Base-by-base conservation (phyloP, 2,329 filamentous ascomycete genomes). In the Davidsoniella eucalypti region DNA sequence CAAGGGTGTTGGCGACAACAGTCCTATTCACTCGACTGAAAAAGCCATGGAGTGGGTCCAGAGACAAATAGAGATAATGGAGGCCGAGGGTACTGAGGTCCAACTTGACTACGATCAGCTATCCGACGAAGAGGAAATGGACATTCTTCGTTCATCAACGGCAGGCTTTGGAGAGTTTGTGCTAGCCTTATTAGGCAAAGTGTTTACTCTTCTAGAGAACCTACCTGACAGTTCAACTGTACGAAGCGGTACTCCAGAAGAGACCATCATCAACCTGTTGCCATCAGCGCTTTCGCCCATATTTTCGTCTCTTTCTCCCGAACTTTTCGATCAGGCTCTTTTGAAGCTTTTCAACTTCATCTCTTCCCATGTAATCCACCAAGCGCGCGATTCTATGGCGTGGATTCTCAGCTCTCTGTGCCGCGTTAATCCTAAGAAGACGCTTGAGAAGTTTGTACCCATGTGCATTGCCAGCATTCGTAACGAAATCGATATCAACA, bases 351-450 rank as follows among this genome's bases (percentile, higher is more conserved):
- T 87, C 2, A 78, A 85, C 29, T 98, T 98, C 62, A 84, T 95
- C 23, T 82, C 84, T 1, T 85, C 85, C 55, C 92, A 96, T 66
- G 92, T 98, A 45, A 90, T 98, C 16, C 88, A 98, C 59, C 92
- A 96, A 65, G 90, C 92, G 49, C 75, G 90, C 56, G 92, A 98
- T 69, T 90, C 92, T 6, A 95, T 98, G 84, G 92, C 93, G 1
- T 98, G 94, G 73, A 96, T 96, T 49, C 85, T 90, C 66, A 96
- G 95, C 64, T 85, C 87, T 0, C 72, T 98, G 21, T 94, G 92
- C 72, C 96, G 96, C 66, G 87, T 94, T 57, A 86, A 93, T 58
- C 88, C 93, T 0, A 81, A 90, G 61, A 95, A 95, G 67, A 87
- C 92, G 0, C 71, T 98, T 47, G 92, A 88, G 61, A 78, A 87